Percentiles rank a stretch among this genome's conserved stretches.
These are phyloP conservation scores for Parastagonospora avenae DNA, from an alignment of 2,329 filamentous ascomycete genomes.

Conservation along the genomic window DNA sequence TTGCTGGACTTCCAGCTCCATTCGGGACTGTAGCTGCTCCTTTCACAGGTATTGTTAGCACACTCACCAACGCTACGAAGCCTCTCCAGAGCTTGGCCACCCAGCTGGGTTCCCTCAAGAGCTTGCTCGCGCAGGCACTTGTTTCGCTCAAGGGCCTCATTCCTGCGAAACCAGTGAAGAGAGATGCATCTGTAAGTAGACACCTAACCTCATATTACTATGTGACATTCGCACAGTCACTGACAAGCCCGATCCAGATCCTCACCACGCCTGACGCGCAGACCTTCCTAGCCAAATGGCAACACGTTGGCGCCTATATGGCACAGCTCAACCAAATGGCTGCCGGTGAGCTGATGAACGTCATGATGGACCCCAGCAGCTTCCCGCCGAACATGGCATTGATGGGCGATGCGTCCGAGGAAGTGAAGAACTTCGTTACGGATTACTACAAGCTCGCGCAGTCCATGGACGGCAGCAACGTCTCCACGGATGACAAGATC, in stretches of 20 bases:
- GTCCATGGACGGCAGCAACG: not conserved
- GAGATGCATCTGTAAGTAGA: not conserved
- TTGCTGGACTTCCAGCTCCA: too few relatives aligned
- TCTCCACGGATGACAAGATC: not conserved
- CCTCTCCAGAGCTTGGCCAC: too few relatives aligned
- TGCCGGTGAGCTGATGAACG: not conserved
- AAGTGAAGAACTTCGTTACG: constrained; percentile 2
- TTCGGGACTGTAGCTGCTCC: too few relatives aligned
- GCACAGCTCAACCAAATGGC: not conserved
- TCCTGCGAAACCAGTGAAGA: not conserved
- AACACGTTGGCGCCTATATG: not conserved
- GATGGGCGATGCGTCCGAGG: not conserved
- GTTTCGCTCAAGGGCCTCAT: too few relatives aligned
- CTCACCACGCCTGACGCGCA: not conserved
- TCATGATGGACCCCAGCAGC: not conserved
- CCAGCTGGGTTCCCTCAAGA: too few relatives aligned
- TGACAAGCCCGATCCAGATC: not conserved
- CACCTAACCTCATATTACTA: not conserved
- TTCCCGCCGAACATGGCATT: not conserved
- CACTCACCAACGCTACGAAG: too few relatives aligned
- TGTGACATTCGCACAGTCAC: not conserved
- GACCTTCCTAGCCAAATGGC: constrained; percentile 2
- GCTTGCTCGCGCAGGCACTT: too few relatives aligned
- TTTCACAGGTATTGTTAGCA: too few relatives aligned
- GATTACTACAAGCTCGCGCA: constrained; percentile 1